Evolutionary conservation across 768 basidiomycete genomes (phyloP), one percentile per base, ranked within the genome.

Genomic region (Leccinum aurantiacum): DNA sequence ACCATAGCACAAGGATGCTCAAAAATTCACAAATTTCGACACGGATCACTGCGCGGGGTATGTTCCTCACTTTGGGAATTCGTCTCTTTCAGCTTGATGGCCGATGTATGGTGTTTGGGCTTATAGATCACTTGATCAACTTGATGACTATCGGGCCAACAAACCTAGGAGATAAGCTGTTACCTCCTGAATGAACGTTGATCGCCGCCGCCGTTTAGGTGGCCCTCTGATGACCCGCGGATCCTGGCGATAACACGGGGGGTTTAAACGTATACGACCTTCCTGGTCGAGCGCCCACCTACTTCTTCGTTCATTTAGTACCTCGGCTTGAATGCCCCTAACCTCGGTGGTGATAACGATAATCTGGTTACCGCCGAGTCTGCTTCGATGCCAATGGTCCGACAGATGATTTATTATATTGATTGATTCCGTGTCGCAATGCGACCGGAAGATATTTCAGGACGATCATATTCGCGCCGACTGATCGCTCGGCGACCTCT

Each of bases 211-310:
- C 25, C 11, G 15, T 27, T 14, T 24, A 69, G 69, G 64, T 37
- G 68, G 61, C 58, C 63, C 53, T 3, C 66, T 69, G 48, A 66
- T 33, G 11, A 69, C 68, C 4, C 68, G 68, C 2, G 66, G 55
- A 71, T 41, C 71, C 66, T 24, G 67, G 68, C 7, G 22, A 69
- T 53, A 71, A 71, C 48, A 41, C 2, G 63, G 29, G 9, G 62
- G 49, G 6, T 29, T 29, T 2, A 29, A 9, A 29, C 0, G 27
- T 29, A 29, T 25, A 25, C 25, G 25, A 29, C 27, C 3, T 38
- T 69, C 59, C 70, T 54, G 9, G 9, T 41, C 37, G 6, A 17
- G 38, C 17, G 7, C 0, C 15, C 38, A 38, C 17, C 8, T 41
- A 22, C 19, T 33, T 31, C 1, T 37, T 61, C 15, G 61, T 19